Percentiles rank a stretch among this genome's conserved stretches.
These are phyloP conservation scores for Aspergillus alliaceus DNA, from an alignment of 2,329 filamentous ascomycete genomes.

Conservation along the genomic window DNA sequence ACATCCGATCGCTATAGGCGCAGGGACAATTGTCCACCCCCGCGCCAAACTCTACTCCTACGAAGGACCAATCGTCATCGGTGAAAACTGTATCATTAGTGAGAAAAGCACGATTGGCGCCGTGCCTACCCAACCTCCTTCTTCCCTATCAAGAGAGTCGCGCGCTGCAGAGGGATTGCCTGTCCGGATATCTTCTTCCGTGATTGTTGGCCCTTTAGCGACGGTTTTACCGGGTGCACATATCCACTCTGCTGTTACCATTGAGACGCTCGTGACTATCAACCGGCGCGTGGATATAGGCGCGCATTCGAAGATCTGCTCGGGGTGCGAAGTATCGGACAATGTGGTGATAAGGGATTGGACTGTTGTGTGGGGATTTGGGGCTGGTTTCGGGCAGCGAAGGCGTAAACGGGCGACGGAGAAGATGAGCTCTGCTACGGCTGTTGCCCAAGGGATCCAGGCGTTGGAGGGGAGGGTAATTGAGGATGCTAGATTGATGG, in stretches of 20 bases:
- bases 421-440: slow-evolving; percentile 10
- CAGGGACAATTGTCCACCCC: slow-evolving; percentile 82
- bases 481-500: slow-evolving; percentile 62
- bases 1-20: slow-evolving; percentile 74
- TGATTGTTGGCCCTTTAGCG: slow-evolving; percentile 39
- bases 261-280: slow-evolving; percentile 49
- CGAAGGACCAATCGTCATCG: slow-evolving; percentile 75
- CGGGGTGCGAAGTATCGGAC: slow-evolving; percentile 59
- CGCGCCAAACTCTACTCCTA: slow-evolving; percentile 76
- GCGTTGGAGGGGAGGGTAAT: slow-evolving; percentile 58
- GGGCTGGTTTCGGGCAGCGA: slow-evolving; percentile 41
- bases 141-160: background rate
- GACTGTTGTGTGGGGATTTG: slow-evolving; percentile 69
- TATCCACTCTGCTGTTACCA: slow-evolving; percentile 36
- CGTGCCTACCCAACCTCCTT: slow-evolving; percentile 44
- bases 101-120: slow-evolving; percentile 56
- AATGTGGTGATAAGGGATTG: slow-evolving; percentile 63
- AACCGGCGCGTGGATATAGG: slow-evolving; percentile 34
- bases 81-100: slow-evolving; percentile 77
- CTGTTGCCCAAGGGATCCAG: slow-evolving; percentile 6
- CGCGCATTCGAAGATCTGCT: slow-evolving; percentile 69
- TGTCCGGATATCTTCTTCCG: slow-evolving; percentile 38
- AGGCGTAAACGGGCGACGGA: slow-evolving; percentile 27
- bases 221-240: slow-evolving; percentile 40
- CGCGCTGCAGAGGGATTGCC: slow-evolving; percentile 11